These are phyloP conservation scores for Tetracentron sinense DNA, from an alignment of 164 flowering plant species.

Conservation along the genomic window DNA sequence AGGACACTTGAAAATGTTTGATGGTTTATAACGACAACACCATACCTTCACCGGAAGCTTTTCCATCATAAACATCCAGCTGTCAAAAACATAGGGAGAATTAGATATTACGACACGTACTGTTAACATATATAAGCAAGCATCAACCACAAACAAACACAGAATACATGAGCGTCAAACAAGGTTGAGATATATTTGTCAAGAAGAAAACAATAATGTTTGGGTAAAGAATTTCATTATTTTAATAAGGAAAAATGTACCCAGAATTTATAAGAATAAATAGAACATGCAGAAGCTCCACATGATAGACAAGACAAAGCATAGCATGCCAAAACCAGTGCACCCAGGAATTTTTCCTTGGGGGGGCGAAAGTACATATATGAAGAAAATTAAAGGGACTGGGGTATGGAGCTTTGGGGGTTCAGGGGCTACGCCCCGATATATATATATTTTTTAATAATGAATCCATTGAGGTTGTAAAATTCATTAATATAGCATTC, in stretches of 20 bases:
- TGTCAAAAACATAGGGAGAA: slow-evolving; percentile 30
- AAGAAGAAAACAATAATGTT: neutral
- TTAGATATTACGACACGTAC: neutral
- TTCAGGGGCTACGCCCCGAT: no score
- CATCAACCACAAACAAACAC: neutral
- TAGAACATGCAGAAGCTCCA: neutral
- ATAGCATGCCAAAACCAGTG: no score
- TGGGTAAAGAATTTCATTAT: no score
- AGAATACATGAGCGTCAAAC: neutral
- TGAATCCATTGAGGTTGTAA: no score
- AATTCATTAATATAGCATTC: no score
- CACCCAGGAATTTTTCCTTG: no score
- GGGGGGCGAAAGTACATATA: no score
- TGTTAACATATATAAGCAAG: neutral
- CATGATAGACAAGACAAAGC: neutral
- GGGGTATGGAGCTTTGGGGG: no score
- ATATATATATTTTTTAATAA: no score
- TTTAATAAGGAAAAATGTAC: no score
- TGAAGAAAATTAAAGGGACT: no score
- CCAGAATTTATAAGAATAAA: neutral
- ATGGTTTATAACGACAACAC: neutral
- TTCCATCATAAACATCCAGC: slow-evolving; percentile 87
- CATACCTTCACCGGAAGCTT: slow-evolving; percentile 70
- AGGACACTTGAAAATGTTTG: no score
- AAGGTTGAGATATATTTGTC: neutral